Evolutionary conservation across 352 stramenopile species (phyloP), one percentile per base, ranked within the genome.

Genomic region (Blastocystis sp.): DNA sequence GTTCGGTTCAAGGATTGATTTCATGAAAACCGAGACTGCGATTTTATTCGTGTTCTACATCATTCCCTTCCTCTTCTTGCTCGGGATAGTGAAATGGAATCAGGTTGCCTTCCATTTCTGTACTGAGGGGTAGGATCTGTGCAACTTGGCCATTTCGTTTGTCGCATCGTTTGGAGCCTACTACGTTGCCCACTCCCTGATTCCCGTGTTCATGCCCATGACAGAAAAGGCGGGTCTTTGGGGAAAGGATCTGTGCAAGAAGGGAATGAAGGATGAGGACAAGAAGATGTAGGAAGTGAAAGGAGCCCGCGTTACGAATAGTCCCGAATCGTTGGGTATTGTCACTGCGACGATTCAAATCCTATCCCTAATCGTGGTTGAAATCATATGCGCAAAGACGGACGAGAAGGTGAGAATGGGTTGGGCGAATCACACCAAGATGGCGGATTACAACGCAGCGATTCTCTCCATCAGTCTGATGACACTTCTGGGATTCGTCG

Each of bases 191-290:
- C 38, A 78, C 19, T 74, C 65, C 34, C 53, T 91, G 28, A 77
- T 91, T 53, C 90, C 90, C 43, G 76, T 89, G 19, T 91, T 91
- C 66, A 91, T 90, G 10, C 90, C 89, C 41, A 92, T 96, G 89
- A 92, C 94, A 0, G 90, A 91, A 38, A 95, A 95, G 78, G 89
- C 86, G 38, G 89, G 89, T 40, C 91, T 97, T 38, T 93, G 92
- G 69, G 94, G 94, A 76, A 96, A 96, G 89, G 94, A 97, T 91
- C 91, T 97, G 45, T 96, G 94, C 91, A 97, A 97, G 89, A 93
- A 94, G 78, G 94, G 94, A 62, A 96, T 93, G 92, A 4, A 92
- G 91, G 0, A 93, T 93, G 71, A 93, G 96, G 86, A 94, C 94
- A 89, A 91, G 92, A 61, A 95, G 96, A 92, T 95, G 82, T 82